Percentiles rank a stretch among this genome's conserved stretches.
Conservation (phyloP, 257 asterid species). For the Coffea eugenioides region DNA sequence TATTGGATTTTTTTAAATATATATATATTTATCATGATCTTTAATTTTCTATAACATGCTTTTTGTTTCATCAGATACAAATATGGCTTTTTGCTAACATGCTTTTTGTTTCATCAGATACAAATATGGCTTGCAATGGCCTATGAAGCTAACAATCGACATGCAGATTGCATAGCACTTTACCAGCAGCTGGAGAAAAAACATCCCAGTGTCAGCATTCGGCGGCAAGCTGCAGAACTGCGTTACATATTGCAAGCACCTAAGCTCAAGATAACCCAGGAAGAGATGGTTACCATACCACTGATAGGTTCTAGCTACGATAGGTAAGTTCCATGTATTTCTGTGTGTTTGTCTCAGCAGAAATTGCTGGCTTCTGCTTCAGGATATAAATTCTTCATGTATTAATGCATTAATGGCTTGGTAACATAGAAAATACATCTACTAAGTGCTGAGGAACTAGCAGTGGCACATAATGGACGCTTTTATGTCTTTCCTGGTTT, state of each 20-base stretch:
- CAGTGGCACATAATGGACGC: not conserved
- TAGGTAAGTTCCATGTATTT: conserved; percentile 42
- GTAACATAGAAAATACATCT: not conserved
- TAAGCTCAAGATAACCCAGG: conserved; percentile 89
- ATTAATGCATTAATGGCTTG: not conserved
- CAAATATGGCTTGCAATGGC: conserved; percentile 99
- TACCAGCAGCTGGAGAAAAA: conserved; percentile 70
- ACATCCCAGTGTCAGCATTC: conserved; percentile 78
- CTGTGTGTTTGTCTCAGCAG: not conserved
- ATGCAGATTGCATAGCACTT: conserved; percentile 81
- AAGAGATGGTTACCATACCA: conserved; percentile 99
- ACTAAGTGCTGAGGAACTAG: not conserved
- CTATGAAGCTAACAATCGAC: conserved; percentile 93
- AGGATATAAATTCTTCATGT: not conserved
- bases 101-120: conserved; percentile 43
- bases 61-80: conserved; percentile 58
- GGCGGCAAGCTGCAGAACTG: conserved; percentile 90
- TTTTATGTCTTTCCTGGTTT: not conserved
- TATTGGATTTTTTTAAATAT: no score
- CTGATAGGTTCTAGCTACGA: conserved; percentile 92
- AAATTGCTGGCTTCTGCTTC: not conserved
- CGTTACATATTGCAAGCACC: conserved; percentile 97
- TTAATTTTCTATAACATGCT: not conserved
- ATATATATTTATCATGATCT: not conserved
- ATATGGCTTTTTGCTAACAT: conserved; percentile 72